Percentiles rank a stretch among this genome's conserved stretches.
phyloP scores from a whole-genome alignment of 805 yeast genomes.

The Candida insectorum region DNA sequence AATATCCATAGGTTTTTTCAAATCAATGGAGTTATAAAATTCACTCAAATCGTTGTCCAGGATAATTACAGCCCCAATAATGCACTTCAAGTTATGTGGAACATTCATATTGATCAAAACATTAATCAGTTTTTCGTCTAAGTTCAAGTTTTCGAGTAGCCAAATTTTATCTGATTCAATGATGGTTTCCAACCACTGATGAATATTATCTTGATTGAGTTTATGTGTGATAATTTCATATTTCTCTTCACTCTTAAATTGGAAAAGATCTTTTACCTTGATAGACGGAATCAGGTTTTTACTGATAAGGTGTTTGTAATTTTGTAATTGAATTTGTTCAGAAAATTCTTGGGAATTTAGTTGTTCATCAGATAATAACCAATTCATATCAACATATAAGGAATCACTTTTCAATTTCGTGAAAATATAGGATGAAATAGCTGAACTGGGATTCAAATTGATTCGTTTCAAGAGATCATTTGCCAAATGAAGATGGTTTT shows the following conservation, averaged over 20 bases:
- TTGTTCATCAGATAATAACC: constrained; percentile 9
- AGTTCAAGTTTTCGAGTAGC: constrained; percentile 7
- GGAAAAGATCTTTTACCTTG: constrained; percentile 7
- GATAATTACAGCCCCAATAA: constrained; percentile 2
- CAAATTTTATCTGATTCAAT: constrained; percentile 1
- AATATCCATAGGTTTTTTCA: background rate
- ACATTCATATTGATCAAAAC: constrained; percentile 1
- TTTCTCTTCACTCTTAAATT: constrained; percentile 1
- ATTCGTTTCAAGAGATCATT: no score
- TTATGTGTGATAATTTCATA: constrained; percentile 4
- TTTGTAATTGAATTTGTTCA: constrained; percentile 6
- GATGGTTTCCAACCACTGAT: constrained; percentile 3
- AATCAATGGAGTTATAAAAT: background rate
- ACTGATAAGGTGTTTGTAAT: constrained; percentile 5
- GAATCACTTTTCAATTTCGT: constrained; percentile 3
- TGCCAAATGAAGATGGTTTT: no score
- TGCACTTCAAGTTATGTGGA: background rate
- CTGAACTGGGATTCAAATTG: no score
- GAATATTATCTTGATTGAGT: constrained; percentile 5
- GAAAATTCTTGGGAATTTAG: constrained; percentile 7
- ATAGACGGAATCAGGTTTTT: constrained; percentile 2
- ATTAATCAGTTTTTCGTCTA: constrained; percentile 7
- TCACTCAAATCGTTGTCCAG: constrained; percentile 1
- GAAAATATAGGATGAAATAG: no score
- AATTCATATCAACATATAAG: constrained; percentile 4